Percentiles rank a stretch among this genome's conserved stretches.
phyloP scores from a whole-genome alignment of 495 filamentous ascomycete species.

The Halenospora varia region DNA sequence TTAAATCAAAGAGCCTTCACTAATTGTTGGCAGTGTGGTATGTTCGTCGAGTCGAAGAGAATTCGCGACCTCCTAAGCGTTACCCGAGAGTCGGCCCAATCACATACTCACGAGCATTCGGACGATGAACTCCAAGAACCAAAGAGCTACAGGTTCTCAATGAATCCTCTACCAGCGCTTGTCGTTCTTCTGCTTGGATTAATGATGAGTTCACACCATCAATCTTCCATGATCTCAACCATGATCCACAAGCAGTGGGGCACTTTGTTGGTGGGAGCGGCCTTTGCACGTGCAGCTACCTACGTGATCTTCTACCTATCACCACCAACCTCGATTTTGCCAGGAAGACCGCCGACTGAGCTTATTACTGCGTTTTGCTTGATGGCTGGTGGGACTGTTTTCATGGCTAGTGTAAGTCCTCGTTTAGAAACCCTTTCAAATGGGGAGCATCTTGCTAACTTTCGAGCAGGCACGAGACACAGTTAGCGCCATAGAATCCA shows the following conservation, averaged over 20 bases:
- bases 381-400: constrained; percentile 80
- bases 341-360: constrained; percentile 88
- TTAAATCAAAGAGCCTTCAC: neutral
- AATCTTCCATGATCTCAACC: constrained; percentile 75
- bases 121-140: constrained; percentile 34
- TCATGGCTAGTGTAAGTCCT: constrained; percentile 81
- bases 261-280: constrained; percentile 74
- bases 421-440: neutral
- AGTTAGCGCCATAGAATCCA: constrained; percentile 69
- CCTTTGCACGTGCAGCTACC: constrained; percentile 71
- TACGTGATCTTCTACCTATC: constrained; percentile 77
- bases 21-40: constrained; percentile 60
- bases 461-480: constrained; percentile 63
- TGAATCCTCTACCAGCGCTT: constrained; percentile 87
- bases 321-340: constrained; percentile 80
- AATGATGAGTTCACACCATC: constrained; percentile 95
- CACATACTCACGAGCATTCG: constrained; percentile 28
- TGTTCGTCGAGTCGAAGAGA: constrained; percentile 79
- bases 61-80: constrained; percentile 70
- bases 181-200: constrained; percentile 81
- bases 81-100: constrained; percentile 40
- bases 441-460: constrained; percentile 10
- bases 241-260: constrained; percentile 98
- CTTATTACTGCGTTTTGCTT: constrained; percentile 82
- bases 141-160: constrained; percentile 65